A percentile compares a stretch with the other conserved stretches of the same genome.
phyloP scores from a whole-genome alignment of 2,329 filamentous ascomycete genomes.

The Monilinia laxa region DNA sequence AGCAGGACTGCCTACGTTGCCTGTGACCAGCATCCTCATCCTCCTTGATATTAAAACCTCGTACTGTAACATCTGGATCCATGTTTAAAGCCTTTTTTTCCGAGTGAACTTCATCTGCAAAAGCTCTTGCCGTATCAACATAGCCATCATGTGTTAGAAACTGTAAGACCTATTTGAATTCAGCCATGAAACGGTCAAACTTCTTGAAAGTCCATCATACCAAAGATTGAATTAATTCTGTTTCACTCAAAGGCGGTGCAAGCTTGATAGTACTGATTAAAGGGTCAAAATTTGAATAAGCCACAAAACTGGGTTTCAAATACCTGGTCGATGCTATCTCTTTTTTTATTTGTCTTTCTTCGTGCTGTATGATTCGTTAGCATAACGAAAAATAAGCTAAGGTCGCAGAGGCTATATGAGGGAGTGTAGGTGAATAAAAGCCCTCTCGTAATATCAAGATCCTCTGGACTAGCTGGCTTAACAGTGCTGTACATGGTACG shows the following conservation, averaged over 20 bases:
- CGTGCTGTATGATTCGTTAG: constrained; percentile 29
- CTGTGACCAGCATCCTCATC: constrained; percentile 84
- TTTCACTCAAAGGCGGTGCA: constrained; percentile 66
- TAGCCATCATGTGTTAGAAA: constrained; percentile 95
- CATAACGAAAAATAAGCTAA: not conserved
- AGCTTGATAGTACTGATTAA: constrained; percentile 45
- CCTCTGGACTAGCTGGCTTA: too few species aligned
- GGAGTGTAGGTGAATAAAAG: not conserved
- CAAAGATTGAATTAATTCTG: constrained; percentile 76
- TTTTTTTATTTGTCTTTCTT: constrained; percentile 35
- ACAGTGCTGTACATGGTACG: too few species aligned
- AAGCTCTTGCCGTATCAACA: constrained; percentile 85
- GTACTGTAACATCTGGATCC: constrained; percentile 52
- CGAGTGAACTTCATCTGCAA: constrained; percentile 74
- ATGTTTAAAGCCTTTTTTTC: constrained; percentile 70
- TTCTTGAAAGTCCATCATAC: constrained; percentile 45
- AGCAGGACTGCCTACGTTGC: constrained; percentile 62
- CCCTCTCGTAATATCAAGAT: not conserved
- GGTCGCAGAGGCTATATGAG: not conserved
- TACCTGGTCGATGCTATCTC: constrained; percentile 56
- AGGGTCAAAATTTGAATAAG: constrained; percentile 16
- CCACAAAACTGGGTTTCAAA: not conserved
- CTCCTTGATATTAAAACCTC: constrained; percentile 67
- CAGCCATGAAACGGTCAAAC: constrained; percentile 10
- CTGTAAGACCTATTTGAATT: constrained; percentile 60